Evolutionary conservation across 768 basidiomycete genomes (phyloP), one percentile per base, ranked within the genome.

Genomic region (Agaricus subrufescens): DNA sequence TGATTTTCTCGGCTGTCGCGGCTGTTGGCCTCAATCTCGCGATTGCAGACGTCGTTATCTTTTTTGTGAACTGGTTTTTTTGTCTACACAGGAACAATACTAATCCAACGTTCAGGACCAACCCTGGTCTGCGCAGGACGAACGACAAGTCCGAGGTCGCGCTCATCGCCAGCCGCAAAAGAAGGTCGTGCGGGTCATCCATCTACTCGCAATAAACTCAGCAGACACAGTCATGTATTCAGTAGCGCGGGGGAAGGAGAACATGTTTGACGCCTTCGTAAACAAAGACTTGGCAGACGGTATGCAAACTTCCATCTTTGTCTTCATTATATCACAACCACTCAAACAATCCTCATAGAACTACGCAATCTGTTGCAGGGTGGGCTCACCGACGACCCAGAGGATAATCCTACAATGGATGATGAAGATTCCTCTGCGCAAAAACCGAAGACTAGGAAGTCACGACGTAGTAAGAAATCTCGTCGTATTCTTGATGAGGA

Each of bases 121-220:
- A 31, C 67, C 67, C 1, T 70, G 67, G 69, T 65, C 62, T 45
- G 59, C 65, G 1, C 65, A 68, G 48, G 65, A 69, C 29, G 63
- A 64, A 31, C 43, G 59, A 1, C 69, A 72, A 46, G 67, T 68
- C 5, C 58, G 55, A 0, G 68, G 68, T n/a, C 61, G 64, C 4
- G 61, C 60, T 3, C 57, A 69, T 40, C 61, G 66, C 3, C 70
- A 71, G 30, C 66, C 62, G 0, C 69, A 71, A 52, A 52, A 38
- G n/a, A 54, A 59, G 2, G 46, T 19, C 0, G 68, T 71, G 1
- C 60, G 56, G 9, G 53, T 56, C 19, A 62, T 59, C 25, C 63
- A 69, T 37, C 50, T 69, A 0, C 62, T 70, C 0, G 66, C 66
- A 0, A 56, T 60, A 14, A 57, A 68, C 9, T 66, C 66, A 0